These are phyloP conservation scores for Mucor indicus DNA, from an alignment of 371 early-diverging fungal species.

Conservation along the genomic window DNA sequence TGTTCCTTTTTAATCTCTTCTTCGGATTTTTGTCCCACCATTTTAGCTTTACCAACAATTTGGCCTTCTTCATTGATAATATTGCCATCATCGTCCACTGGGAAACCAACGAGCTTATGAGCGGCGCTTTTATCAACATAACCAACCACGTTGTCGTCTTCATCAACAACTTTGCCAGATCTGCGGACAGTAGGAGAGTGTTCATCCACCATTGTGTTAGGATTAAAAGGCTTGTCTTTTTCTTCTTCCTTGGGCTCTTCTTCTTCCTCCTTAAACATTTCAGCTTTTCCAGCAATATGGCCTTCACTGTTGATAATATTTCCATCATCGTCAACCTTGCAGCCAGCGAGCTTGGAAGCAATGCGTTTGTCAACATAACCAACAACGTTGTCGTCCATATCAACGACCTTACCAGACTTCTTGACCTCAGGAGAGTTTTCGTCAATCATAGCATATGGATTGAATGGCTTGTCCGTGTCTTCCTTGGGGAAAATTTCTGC, in stretches of 20 bases:
- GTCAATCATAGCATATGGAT: conserved; percentile 4
- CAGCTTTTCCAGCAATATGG: conserved; percentile 6
- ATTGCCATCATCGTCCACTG: conserved; percentile 23
- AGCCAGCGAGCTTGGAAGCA: conserved; percentile 8
- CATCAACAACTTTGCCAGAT: conserved; percentile 25
- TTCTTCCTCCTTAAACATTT: conserved; percentile 8
- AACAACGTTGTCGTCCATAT: conserved; percentile 14
- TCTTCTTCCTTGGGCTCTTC: conserved; percentile 7
- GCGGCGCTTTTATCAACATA: conserved; percentile 13
- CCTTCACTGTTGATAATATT: conserved; percentile 16
- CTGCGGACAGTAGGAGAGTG: conserved; percentile 19
- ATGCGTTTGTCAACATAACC: conserved; percentile 12
- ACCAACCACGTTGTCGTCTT: conserved; percentile 21
- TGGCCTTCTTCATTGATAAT: conserved; percentile 22
- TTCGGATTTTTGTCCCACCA: conserved; percentile 12
- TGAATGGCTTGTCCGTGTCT: conserved; percentile 2
- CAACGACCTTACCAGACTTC: conserved; percentile 17
- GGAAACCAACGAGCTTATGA: conserved; percentile 14
- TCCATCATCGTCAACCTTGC: conserved; percentile 11
- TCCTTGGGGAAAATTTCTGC: conserved; percentile 7
- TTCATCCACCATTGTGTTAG: conserved; percentile 17
- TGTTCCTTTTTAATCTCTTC: conserved; percentile 13
- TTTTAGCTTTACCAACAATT: conserved; percentile 24
- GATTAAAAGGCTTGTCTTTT: conserved; percentile 12
- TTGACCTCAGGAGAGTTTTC: conserved; percentile 13